Evolutionary conservation across 2,329 filamentous ascomycete genomes (phyloP), one percentile per base, ranked within the genome.

Genomic region (Pseudopyricularia cyperi): DNA sequence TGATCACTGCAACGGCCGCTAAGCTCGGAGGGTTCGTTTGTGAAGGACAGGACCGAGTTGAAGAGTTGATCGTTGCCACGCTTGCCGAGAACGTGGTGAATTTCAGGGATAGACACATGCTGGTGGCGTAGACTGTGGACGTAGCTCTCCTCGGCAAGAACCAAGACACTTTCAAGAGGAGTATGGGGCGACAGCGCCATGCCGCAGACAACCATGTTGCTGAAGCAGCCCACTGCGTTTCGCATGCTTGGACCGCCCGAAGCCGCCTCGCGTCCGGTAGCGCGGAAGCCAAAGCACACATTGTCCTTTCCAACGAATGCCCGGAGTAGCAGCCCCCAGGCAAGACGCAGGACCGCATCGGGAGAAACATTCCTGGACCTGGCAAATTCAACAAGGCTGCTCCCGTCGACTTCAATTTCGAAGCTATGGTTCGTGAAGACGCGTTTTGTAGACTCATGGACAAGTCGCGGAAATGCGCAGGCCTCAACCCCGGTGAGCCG

Each of bases 321-420:
- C 2, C 76, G 72, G 0, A 82, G 65, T 0, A 81, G 68, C 19
- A 83, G 65, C 0, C 71, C 76, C 79, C 79, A 83, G 0, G 79
- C 77, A n/a, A 79, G 69, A 24, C 76, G 72, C 4, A 83, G 66
- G 3, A 81, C 65, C 0, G 75, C 71, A 0, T 74, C 69, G 0
- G 73, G 62, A 0, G 71, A 71, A 3, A 77, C 65, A 8, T 65
- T 62, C 39, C 68, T 63, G 5, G 62, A 63, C 7, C 55, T 66
- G 46, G 66, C 66, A 46, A 79, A 79, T 8, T 69, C 65, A 9
- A 72, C 67, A 2, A 77, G 57, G 3, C 67, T 63, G 28, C 66
- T 59, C 4, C 61, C 64, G 0, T 66, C 62, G 14, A 75, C 64
- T 8, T 71, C 66, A 4, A 75, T 58, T 7, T 71, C 64, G 15